Evolutionary conservation across 176 grass and related monocot genomes (phyloP).

Genomic region (Cenchrus americanus): DNA sequence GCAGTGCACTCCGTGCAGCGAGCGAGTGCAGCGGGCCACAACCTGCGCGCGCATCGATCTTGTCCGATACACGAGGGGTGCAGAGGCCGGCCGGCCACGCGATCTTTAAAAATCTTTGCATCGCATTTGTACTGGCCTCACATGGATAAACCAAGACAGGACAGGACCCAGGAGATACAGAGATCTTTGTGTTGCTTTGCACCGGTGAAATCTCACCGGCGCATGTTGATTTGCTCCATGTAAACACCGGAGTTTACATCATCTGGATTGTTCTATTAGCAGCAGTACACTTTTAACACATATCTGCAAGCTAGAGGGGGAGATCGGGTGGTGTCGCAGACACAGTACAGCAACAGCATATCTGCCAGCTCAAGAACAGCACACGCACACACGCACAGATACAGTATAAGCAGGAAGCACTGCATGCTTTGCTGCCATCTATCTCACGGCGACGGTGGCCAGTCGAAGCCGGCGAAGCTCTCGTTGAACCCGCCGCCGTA

Average conservation of each 20-base stretch:
- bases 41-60: conserved; percentile 40
- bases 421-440: neutral
- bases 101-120: neutral
- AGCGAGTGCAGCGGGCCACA: conserved; percentile 12
- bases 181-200: neutral
- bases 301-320: conserved; percentile 40
- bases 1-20: conserved; percentile 2
- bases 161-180: too few relatives aligned
- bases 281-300: conserved; percentile 30
- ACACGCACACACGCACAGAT: conserved; percentile 21
- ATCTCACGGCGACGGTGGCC: conserved; percentile 85
- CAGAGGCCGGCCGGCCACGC: neutral
- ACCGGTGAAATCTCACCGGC: conserved; percentile 34
- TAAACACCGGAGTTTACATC: conserved; percentile 64
- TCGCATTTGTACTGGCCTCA: neutral
- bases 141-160: too few relatives aligned
- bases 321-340: neutral
- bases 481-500: conserved; percentile 75
- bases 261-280: conserved; percentile 27
- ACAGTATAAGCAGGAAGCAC: conserved; percentile 4
- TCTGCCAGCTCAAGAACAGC: conserved; percentile 37
- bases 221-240: conserved; percentile 51
- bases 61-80: conserved; percentile 21
- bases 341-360: neutral
- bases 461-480: conserved; percentile 69